Percentiles rank a stretch among this genome's conserved stretches.
Evolutionary conservation across 2,329 filamentous ascomycete species (phyloP).

Genomic region (Dothistroma septosporum): DNA sequence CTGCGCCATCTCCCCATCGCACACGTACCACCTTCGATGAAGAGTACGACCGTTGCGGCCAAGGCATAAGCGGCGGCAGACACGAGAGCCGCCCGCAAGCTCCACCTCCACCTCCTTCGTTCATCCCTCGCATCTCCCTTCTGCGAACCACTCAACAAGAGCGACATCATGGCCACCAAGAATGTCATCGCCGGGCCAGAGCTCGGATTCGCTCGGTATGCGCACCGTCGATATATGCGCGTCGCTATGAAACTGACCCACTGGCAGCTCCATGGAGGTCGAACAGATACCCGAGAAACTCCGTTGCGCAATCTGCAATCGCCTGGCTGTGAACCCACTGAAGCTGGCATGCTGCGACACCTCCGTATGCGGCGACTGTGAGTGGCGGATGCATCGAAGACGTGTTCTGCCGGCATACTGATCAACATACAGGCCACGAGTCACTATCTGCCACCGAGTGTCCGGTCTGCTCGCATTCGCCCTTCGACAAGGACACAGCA

Average conservation of each 20-base stretch:
- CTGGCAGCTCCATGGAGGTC: conserved; percentile 64
- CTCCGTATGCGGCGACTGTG: conserved; percentile 87
- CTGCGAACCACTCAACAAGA: not conserved
- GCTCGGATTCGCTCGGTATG: conserved; percentile 17
- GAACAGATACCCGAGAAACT: conserved; percentile 95
- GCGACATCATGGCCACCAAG: conserved; percentile 10
- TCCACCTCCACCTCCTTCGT: not conserved
- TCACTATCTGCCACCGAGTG: conserved; percentile 57
- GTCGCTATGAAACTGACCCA: conserved; percentile 10
- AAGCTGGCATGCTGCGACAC: conserved; percentile 93
- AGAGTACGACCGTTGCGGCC: not conserved
- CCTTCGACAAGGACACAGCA: conserved; percentile 80
- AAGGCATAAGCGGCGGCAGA: not conserved
- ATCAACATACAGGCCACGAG: conserved; percentile 59
- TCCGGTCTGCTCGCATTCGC: conserved; percentile 88
- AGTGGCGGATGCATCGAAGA: conserved; percentile 32
- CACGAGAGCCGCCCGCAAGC: not conserved
- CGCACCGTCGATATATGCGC: not conserved
- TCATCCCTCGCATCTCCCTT: not conserved
- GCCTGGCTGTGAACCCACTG: conserved; percentile 84
- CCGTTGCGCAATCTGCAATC: conserved; percentile 89
- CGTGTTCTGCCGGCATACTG: conserved; percentile 3
- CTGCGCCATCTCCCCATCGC: not conserved
- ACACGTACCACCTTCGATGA: not conserved
- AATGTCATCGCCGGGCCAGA: conserved; percentile 10